Evolutionary conservation across 2,329 filamentous ascomycete species (phyloP).

Genomic region (Penicillium expansum): DNA sequence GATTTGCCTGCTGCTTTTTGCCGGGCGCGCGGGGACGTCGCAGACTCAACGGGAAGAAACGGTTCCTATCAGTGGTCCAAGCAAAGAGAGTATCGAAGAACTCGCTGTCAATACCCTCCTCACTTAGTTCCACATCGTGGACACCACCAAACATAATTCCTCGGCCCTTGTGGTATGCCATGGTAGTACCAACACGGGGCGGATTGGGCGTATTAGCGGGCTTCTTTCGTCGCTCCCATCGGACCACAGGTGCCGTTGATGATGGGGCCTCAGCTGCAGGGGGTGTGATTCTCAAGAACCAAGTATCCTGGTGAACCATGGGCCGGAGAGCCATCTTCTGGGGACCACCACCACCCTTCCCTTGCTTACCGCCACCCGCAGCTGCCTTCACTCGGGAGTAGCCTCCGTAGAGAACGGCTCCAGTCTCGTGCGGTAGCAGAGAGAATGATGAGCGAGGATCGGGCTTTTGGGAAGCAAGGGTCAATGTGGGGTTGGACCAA

Average conservation of each 20-base stretch:
- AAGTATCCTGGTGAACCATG: constrained; percentile 90
- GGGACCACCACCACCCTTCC: constrained; percentile 58
- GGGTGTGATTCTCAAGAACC: constrained; percentile 78
- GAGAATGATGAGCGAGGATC: constrained; percentile 91
- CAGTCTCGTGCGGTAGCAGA: constrained; percentile 82
- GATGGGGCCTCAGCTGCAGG: constrained; percentile 65
- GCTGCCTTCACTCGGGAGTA: constrained; percentile 87
- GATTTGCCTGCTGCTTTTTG: constrained; percentile 54
- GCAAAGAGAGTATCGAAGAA: constrained; percentile 92
- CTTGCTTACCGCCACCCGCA: constrained; percentile 56
- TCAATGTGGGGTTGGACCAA: constrained; percentile 75
- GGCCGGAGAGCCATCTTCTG: constrained; percentile 74
- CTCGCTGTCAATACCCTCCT: constrained; percentile 94
- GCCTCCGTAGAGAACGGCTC: constrained; percentile 86
- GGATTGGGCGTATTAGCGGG: constrained; percentile 86
- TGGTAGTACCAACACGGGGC: constrained; percentile 80
- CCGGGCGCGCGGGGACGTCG: constrained; percentile 69
- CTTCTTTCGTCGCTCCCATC: constrained; percentile 92
- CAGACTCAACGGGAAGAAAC: constrained; percentile 82
- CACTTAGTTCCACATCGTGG: constrained; percentile 84
- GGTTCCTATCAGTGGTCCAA: constrained; percentile 93
- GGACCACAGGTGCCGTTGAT: constrained; percentile 66
- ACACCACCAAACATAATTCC: constrained; percentile 94
- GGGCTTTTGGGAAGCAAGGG: constrained; percentile 78
- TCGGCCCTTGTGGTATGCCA: constrained; percentile 89